A percentile compares a stretch with the other conserved stretches of the same genome.
phyloP scores from a whole-genome alignment of 208 protist genomes.

The Leishmania amazonensis region DNA sequence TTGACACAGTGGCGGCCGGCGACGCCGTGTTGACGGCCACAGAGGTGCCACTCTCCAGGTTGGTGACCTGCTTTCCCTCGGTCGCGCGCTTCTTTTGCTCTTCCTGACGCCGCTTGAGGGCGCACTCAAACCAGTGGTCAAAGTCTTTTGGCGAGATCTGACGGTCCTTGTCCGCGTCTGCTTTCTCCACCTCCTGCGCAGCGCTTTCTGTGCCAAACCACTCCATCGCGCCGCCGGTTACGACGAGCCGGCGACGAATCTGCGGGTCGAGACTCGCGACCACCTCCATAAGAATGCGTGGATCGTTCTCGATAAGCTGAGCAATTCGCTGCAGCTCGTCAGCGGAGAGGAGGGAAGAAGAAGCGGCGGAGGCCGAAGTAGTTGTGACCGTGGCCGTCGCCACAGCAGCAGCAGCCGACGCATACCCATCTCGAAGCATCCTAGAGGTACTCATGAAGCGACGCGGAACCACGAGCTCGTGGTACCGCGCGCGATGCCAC shows the following conservation, averaged over 20 bases:
- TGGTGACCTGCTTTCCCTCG: conserved; percentile 14
- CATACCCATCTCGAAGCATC: background rate
- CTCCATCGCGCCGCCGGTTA: conserved; percentile 89
- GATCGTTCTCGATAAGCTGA: conserved; percentile 78
- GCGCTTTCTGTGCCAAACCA: conserved; percentile 92
- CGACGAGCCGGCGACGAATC: conserved; percentile 73
- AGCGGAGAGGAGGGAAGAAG: conserved; percentile 20
- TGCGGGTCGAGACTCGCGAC: conserved; percentile 76
- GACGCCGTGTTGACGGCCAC: background rate
- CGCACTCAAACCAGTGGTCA: conserved; percentile 89
- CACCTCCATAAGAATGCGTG: conserved; percentile 80
- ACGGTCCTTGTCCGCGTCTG: conserved; percentile 82
- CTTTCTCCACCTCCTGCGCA: conserved; percentile 73
- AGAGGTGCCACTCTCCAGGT: background rate
- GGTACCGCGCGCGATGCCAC: background rate
- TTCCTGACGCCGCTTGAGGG: conserved; percentile 65
- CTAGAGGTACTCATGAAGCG: conserved; percentile 3
- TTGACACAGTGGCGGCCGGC: conserved; percentile 14
- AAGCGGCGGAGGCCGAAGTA: background rate
- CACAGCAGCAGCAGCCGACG: conserved; percentile 2
- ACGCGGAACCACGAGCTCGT: background rate
- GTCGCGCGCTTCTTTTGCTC: conserved; percentile 40
- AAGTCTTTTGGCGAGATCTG: conserved; percentile 90
- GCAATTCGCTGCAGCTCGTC: conserved; percentile 72
- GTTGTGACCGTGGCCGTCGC: background rate